Base-by-base conservation (phyloP, 225 moss, liverwort and hornwort genomes). In the Pseudoscleropodium purum region DNA sequence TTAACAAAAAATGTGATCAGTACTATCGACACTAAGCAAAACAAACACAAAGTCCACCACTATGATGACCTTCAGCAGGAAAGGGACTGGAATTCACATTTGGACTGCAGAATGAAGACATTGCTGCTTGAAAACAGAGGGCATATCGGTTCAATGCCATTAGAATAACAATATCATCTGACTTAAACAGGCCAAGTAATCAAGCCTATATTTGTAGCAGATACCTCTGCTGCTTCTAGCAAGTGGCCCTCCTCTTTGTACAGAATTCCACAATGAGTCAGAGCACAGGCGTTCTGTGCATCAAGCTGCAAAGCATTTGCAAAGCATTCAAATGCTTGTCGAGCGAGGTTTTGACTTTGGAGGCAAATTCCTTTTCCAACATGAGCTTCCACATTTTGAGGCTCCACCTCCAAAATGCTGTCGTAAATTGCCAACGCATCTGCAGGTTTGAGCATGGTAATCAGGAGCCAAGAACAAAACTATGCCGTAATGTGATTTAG, bases 171-270 rank as follows among this genome's bases (percentile, higher is more conserved):
- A 67, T 25, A 54, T 43, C 56, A 79, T 34, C 64, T 56, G 41
- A 81, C 26, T 39, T 75, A 17, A 73, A 45, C 39, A 70, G 70
- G 36, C 29, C 52, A 82, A 69, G 88, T 82, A 56, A 76, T 72
- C 62, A 65, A 62, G 67, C 33, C 49, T 75, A 49, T 77, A 80
- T 18, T 56, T 47, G 75, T 61, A 61, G 67, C 45, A 87, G 23
- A 75, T 90, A 97, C 97, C 97, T 97, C 96, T 81, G 97, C 95
- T 87, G 97, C 97, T 92, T 97, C 95, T 64, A 96, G 92, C 83
- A 97, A 92, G 91, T 95, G 96, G 33, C 97, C 97, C 87, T 97
- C 96, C 89, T 97, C 97, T 91, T 97, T 97, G 90, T 97, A 97
- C 82, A 97, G 81, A 84, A 97, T 92, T 86, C 97, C 97, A 83